Conservation (phyloP, 176 grass and related monocot genomes). For the Typha latifolia region DNA sequence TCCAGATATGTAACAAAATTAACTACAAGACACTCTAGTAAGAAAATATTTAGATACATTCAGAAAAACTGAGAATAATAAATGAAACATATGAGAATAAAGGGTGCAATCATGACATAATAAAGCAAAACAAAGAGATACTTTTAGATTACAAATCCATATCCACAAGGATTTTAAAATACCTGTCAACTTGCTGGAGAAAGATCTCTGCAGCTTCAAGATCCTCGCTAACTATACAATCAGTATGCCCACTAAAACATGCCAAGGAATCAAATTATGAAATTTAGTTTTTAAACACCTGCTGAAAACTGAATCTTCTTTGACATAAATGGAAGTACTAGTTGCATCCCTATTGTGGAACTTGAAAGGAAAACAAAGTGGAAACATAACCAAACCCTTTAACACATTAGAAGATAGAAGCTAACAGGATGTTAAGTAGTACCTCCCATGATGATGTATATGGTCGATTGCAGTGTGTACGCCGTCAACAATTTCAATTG, state of each 20-base stretch:
- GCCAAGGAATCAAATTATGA: background rate
- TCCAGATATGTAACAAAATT: too few relatives aligned
- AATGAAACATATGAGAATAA: too few relatives aligned
- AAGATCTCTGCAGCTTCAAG: slow-evolving; percentile 59
- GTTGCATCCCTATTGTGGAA: background rate
- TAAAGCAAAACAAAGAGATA: background rate
- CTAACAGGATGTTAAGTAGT: background rate
- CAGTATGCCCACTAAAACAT: slow-evolving; percentile 68
- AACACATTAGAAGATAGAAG: too few relatives aligned
- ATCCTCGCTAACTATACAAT: slow-evolving; percentile 72
- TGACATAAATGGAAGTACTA: background rate
- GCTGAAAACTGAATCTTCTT: background rate
- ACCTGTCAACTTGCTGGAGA: slow-evolving; percentile 86
- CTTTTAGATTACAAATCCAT: background rate
- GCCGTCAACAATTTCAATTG: slow-evolving; percentile 82
- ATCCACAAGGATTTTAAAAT: slow-evolving; percentile 10
- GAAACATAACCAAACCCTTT: too few relatives aligned
- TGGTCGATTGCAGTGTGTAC: slow-evolving; percentile 77
- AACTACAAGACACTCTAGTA: too few relatives aligned
- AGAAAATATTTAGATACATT: too few relatives aligned
- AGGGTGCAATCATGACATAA: too few relatives aligned
- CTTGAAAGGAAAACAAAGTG: background rate
- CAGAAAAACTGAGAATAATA: too few relatives aligned
- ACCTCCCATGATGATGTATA: slow-evolving; percentile 95
- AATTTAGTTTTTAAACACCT: background rate